Conservation (phyloP, 1,284 basidiomycete species). For the Vanrija humicola region DNA sequence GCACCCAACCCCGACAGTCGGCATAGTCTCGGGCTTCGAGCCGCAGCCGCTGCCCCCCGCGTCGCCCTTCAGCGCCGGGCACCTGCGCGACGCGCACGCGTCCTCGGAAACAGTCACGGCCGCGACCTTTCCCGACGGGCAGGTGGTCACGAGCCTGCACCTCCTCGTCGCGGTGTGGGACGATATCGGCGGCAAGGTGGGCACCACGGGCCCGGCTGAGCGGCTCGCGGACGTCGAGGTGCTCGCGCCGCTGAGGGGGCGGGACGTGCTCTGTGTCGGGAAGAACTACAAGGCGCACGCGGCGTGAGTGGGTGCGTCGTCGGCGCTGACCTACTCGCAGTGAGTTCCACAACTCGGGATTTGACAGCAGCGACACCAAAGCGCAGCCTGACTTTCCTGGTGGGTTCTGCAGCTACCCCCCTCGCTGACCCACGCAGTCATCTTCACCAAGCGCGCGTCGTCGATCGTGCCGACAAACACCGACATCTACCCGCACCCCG, state of each 20-base stretch:
- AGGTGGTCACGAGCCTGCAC: conserved; percentile 20
- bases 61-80: neutral
- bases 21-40: conserved; percentile 12
- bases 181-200: conserved; percentile 4
- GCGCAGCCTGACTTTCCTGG: conserved; percentile 32
- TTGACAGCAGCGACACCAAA: conserved; percentile 32
- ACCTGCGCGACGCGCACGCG: too few relatives aligned
- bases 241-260: conserved; percentile 29
- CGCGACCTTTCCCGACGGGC: conserved; percentile 19
- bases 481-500: conserved; percentile 39
- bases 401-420: neutral
- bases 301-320: conserved; percentile 11
- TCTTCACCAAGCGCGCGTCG: conserved; percentile 44
- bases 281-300: conserved; percentile 39
- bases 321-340: neutral
- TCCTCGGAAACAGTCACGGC: conserved; percentile 13
- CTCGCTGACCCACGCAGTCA: conserved; percentile 18
- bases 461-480: conserved; percentile 32
- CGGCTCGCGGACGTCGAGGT: conserved; percentile 23
- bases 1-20: conserved; percentile 9
- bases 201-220: conserved; percentile 17
- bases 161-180: conserved; percentile 30
- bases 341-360: conserved; percentile 35
- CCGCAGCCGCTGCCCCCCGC: neutral
- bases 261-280: conserved; percentile 34